Base-by-base conservation (phyloP, 2,329 filamentous ascomycete species). In the Beauveria sp. region DNA sequence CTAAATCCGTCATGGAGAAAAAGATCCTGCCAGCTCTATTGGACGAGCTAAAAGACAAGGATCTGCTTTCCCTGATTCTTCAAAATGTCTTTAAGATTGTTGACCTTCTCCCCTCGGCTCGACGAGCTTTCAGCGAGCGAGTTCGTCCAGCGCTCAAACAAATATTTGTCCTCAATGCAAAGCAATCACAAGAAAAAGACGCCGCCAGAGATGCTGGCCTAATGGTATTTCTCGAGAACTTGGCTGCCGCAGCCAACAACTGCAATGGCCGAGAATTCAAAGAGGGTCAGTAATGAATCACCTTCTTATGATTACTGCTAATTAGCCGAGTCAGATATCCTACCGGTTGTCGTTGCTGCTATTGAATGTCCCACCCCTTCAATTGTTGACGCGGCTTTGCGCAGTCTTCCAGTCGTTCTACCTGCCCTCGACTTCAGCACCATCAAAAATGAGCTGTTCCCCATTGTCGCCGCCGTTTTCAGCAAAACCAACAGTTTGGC, bases 361-460 rank as follows among this genome's bases (percentile, higher is more conserved):
- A 83, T 99, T 60, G 91, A 96, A 68, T 96, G 92, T 10, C 84
- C 91, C 0, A 97, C 93, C 0, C 95, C 96, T 67, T 88, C 89
- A 1, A 80, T 99, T 18, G 89, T 97, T 0, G 95, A 98, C 74
- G 89, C 90, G 4, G 88, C 92, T 3, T 79, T 99, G 16, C 84
- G 88, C 55, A 90, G 88, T 30, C 77, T 99, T 5, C 88, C 91
- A 2, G 81, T 85, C 1, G 84, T 97, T n/a, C 77, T 98, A 5
- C 91, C 92, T 0, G 86, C 95, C 3, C 85, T 99, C 8, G 95
- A 99, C 74, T 98, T 97, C 67, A 96, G 89, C 66, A 98, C 93
- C 0, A 93, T 97, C 69, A 99, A 98, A 74, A 95, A 96, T 68
- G 93, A 98, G 65, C 82, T 99, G 1, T 99, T 99, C 72, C 95